Conservation (phyloP, 305 asterid genomes). For the Solanum hybrid region DNA sequence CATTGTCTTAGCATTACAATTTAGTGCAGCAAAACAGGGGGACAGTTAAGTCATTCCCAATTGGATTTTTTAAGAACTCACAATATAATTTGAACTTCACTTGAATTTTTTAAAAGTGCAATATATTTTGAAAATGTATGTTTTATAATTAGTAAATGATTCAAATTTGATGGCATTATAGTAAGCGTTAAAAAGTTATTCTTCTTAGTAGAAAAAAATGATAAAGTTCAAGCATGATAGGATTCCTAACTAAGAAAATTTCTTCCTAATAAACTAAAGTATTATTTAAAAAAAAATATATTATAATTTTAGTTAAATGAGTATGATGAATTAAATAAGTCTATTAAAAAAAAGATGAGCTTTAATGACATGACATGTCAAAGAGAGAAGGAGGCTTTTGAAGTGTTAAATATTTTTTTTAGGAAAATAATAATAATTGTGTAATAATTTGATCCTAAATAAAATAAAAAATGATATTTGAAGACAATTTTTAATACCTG, state of each 20-base stretch:
- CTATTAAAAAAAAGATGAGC: background rate
- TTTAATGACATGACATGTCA: background rate
- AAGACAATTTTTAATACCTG: background rate
- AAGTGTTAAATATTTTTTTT: background rate
- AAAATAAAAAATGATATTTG: background rate
- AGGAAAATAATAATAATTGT: background rate
- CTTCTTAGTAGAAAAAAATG: background rate
- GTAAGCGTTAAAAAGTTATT: background rate
- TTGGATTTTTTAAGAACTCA: background rate
- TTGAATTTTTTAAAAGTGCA: background rate
- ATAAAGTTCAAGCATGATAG: background rate
- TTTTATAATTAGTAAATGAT: background rate
- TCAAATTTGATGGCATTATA: background rate
- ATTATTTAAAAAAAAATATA: background rate
- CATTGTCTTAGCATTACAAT: background rate
- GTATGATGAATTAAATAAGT: background rate
- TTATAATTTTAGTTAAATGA: background rate
- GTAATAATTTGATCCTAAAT: background rate
- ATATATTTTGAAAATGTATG: background rate
- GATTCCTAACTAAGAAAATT: background rate
- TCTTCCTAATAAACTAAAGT: background rate
- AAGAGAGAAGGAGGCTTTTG: background rate
- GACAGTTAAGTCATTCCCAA: background rate
- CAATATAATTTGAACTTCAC: background rate
- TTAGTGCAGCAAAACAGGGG: background rate